These are phyloP conservation scores for Lophiostoma macrostomum DNA, from an alignment of 495 filamentous ascomycete species.

Conservation along the genomic window DNA sequence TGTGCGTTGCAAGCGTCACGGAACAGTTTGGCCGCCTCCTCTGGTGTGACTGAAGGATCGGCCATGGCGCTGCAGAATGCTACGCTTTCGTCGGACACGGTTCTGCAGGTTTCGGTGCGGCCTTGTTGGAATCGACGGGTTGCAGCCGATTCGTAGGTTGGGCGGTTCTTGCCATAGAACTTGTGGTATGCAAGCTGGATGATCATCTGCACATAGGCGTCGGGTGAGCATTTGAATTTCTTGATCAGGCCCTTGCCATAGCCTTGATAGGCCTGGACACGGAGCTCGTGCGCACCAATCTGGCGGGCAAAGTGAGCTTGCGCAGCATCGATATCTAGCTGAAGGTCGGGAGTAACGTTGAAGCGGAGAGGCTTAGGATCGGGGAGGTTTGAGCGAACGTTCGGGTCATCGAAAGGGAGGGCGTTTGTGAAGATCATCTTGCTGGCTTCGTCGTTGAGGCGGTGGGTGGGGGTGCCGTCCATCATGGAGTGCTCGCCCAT, in stretches of 20 bases:
- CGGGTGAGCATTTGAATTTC: slow-evolving; percentile 97
- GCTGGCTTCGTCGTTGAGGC: slow-evolving; percentile 92
- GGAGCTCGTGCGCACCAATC: slow-evolving; percentile 84
- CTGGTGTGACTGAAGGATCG: slow-evolving; percentile 57
- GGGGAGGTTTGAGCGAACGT: slow-evolving; percentile 76
- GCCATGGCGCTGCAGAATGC: slow-evolving; percentile 87
- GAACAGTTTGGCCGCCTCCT: slow-evolving; percentile 70
- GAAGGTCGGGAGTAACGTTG: slow-evolving; percentile 65
- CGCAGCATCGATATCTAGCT: slow-evolving; percentile 72
- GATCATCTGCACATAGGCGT: slow-evolving; percentile 97
- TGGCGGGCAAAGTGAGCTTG: slow-evolving; percentile 70
- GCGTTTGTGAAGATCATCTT: slow-evolving; percentile 85
- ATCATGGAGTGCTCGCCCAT: slow-evolving; percentile 99
- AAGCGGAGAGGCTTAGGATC: slow-evolving; percentile 77
- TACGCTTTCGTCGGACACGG: slow-evolving; percentile 85
- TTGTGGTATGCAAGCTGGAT: slow-evolving; percentile 99
- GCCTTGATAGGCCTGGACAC: slow-evolving; percentile 90
- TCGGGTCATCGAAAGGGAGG: slow-evolving; percentile 74
- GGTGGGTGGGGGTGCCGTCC: slow-evolving; percentile 97
- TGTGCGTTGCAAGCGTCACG: slow-evolving; percentile 77
- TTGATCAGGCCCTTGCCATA: slow-evolving; percentile 99
- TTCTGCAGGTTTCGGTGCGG: slow-evolving; percentile 92
- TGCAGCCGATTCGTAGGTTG: slow-evolving; percentile 96
- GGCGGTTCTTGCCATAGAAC: slow-evolving; percentile 97
- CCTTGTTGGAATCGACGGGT: slow-evolving; percentile 94